Evolutionary conservation across 441 rosid species (phyloP).

Genomic region (Macaranga tanarius): DNA sequence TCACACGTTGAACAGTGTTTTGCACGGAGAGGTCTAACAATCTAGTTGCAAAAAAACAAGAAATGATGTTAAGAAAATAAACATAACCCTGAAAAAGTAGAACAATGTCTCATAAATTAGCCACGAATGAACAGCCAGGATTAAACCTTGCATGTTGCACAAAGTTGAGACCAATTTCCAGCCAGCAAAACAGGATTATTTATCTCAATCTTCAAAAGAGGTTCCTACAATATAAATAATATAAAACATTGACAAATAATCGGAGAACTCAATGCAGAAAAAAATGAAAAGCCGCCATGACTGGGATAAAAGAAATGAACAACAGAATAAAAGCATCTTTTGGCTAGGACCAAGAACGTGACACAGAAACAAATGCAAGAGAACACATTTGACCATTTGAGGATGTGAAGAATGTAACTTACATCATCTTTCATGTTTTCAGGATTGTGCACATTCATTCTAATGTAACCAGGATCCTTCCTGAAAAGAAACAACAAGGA

Average conservation of each 20-base stretch:
- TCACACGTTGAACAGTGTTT: constrained; percentile 95
- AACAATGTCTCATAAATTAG: background rate
- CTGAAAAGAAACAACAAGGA: constrained; percentile 44
- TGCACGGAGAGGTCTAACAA: constrained; percentile 93
- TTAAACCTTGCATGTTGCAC: constrained; percentile 95
- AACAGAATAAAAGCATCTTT: background rate
- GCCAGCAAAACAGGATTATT: constrained; percentile 86
- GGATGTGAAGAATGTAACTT: constrained; percentile 31
- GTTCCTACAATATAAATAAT: constrained; percentile 55
- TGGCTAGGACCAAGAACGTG: background rate
- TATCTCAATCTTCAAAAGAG: constrained; percentile 85
- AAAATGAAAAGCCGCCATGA: background rate
- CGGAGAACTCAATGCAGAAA: background rate
- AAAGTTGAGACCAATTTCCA: constrained; percentile 97
- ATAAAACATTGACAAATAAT: background rate
- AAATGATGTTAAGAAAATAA: constrained; percentile 11
- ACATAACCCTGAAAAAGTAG: constrained; percentile 10
- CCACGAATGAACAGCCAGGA: constrained; percentile 1
- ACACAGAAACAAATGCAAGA: background rate
- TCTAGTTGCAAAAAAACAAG: constrained; percentile 41
- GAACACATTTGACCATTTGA: background rate
- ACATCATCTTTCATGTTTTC: constrained; percentile 92
- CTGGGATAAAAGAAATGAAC: background rate
- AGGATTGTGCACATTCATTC: constrained; percentile 72
- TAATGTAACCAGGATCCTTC: constrained; percentile 94